Conservation (phyloP, 2,329 filamentous ascomycete genomes). For the Hymenoscyphus albidus region DNA sequence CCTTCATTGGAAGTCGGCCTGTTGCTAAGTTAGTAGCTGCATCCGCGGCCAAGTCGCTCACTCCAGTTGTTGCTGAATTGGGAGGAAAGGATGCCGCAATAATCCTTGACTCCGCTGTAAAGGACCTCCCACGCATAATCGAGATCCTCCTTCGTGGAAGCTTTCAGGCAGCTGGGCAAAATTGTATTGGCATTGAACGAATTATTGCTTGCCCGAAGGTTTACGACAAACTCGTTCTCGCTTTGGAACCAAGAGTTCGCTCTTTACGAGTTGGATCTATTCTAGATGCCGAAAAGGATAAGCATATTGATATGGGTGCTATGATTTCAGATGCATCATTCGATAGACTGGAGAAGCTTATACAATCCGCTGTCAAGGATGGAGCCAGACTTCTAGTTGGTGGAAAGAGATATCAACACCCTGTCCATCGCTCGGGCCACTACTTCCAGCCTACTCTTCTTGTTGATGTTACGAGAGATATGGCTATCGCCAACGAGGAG, state of each 20-base stretch:
- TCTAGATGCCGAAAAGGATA: constrained; percentile 45
- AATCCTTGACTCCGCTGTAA: constrained; percentile 68
- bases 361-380: constrained; percentile 69
- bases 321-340: constrained; percentile 82
- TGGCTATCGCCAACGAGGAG: constrained; percentile 86
- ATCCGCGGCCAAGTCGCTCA: constrained; percentile 81
- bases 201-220: constrained; percentile 75
- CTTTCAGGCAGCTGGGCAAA: constrained; percentile 94
- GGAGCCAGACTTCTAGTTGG: constrained; percentile 81
- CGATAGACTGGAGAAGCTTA: constrained; percentile 67
- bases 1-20: constrained; percentile 87
- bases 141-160: constrained; percentile 86
- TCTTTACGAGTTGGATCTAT: constrained; percentile 72
- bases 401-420: constrained; percentile 68
- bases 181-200: constrained; percentile 95
- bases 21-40: constrained; percentile 86
- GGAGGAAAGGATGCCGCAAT: constrained; percentile 94
- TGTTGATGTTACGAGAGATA: constrained; percentile 78
- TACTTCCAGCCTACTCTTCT: constrained; percentile 92
- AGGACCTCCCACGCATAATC: constrained; percentile 66
- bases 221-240: constrained; percentile 68
- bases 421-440: constrained; percentile 71
- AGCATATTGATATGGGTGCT: constrained; percentile 75
- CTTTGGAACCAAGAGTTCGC: constrained; percentile 70
- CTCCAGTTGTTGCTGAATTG: constrained; percentile 82